phyloP scores from a whole-genome alignment of 768 basidiomycete genomes.

The Butyriboletus loyo region DNA sequence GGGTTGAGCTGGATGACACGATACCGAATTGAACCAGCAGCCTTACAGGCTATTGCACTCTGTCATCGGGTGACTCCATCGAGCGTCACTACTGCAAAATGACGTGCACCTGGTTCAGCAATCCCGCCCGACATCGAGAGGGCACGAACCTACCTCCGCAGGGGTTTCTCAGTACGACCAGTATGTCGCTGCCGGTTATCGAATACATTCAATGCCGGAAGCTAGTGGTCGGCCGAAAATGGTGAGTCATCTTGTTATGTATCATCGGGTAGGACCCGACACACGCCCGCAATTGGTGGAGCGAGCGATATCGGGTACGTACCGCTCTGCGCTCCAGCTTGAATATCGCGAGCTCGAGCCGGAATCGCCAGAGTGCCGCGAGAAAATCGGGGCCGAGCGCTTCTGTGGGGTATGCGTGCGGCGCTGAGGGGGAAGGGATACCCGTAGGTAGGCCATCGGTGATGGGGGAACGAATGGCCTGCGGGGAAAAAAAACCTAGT shows the following conservation, averaged over 20 bases:
- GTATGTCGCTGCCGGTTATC: neutral
- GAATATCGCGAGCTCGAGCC: conserved; percentile 20
- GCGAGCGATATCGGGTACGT: conserved; percentile 1
- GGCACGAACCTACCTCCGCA: conserved; percentile 6
- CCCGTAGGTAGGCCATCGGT: neutral
- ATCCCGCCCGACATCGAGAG: neutral
- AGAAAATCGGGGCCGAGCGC: conserved; percentile 9
- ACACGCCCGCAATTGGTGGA: neutral
- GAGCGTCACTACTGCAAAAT: neutral
- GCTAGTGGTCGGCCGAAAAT: conserved; percentile 3
- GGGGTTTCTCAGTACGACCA: neutral
- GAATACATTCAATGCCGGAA: conserved; percentile 23
- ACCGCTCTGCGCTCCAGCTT: conserved; percentile 22
- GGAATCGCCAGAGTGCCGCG: conserved; percentile 16
- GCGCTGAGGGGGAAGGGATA: neutral
- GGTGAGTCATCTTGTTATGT: neutral
- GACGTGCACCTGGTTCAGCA: neutral
- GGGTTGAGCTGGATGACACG: neutral
- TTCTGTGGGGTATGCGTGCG: neutral
- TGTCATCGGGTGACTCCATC: neutral
- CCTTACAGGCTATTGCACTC: neutral
- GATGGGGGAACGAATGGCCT: neutral
- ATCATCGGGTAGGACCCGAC: neutral
- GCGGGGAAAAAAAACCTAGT: neutral
- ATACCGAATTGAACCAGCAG: neutral